phyloP scores from a whole-genome alignment of 306 rosid genomes.

The Carpinus viminea region DNA sequence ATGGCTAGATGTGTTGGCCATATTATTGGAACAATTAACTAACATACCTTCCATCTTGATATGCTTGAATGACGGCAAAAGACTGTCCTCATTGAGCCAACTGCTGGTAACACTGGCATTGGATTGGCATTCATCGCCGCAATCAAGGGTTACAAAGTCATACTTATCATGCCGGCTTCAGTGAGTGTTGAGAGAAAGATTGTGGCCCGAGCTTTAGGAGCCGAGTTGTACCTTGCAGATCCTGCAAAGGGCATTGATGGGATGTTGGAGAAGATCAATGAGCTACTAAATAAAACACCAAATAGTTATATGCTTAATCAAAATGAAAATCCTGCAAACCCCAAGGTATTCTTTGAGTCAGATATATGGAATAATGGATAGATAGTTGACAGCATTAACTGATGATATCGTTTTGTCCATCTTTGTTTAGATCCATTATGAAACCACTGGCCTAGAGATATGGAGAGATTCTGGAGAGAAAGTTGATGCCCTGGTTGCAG shows the following conservation, averaged over 20 bases:
- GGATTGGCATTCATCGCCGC: conserved; percentile 81
- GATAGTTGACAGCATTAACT: conserved; percentile 2
- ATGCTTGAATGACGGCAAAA: conserved; percentile 31
- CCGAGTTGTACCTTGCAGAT: conserved; percentile 65
- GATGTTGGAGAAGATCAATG: conserved; percentile 52
- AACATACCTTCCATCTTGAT: neutral
- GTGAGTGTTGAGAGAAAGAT: conserved; percentile 67
- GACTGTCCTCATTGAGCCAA: conserved; percentile 74
- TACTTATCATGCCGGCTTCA: conserved; percentile 60
- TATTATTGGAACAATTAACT: conserved; percentile 12
- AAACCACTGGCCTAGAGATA: conserved; percentile 87
- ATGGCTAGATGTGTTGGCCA: neutral
- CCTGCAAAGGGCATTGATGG: conserved; percentile 58
- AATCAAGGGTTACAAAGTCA: conserved; percentile 63
- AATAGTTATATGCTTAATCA: conserved; percentile 53
- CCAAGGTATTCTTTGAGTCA: conserved; percentile 39
- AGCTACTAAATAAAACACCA: conserved; percentile 53
- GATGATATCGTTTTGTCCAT: neutral
- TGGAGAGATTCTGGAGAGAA: conserved; percentile 80
- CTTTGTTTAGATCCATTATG: conserved; percentile 68
- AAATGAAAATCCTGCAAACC: conserved; percentile 70
- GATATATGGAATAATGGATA: neutral
- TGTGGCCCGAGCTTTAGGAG: conserved; percentile 72
- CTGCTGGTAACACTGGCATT: conserved; percentile 89
- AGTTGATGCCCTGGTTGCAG: conserved; percentile 68